Conservation (phyloP, 345 rosid genomes). For the Streptanthus diversifolius region DNA sequence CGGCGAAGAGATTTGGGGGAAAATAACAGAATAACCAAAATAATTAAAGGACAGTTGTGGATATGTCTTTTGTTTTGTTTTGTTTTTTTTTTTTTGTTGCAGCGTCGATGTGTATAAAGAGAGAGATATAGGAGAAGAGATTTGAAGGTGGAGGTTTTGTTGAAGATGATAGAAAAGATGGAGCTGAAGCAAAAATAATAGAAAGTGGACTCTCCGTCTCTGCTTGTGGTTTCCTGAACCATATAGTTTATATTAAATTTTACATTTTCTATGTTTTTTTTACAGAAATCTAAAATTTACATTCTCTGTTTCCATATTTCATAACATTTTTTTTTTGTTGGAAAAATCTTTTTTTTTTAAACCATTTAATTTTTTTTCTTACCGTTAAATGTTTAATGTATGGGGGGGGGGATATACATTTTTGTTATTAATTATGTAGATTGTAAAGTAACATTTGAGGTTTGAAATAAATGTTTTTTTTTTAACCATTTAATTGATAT, state of each 20-base stretch:
- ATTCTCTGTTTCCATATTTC: too few species aligned
- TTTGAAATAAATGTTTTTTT: neutral
- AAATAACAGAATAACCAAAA: neutral
- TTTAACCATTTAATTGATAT: neutral
- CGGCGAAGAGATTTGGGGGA: constrained; percentile 20
- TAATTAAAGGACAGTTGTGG: neutral
- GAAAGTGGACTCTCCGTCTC: constrained; percentile 9
- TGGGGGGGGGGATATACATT: too few species aligned
- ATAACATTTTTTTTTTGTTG: neutral
- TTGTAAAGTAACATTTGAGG: neutral
- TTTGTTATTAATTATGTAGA: neutral
- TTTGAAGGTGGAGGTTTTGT: constrained; percentile 25
- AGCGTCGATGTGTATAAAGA: neutral
- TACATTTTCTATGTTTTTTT: neutral
- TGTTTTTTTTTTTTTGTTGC: neutral
- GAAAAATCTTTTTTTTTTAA: neutral
- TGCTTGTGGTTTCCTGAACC: neutral
- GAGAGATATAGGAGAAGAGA: constrained; percentile 8
- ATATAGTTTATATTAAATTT: neutral
- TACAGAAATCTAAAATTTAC: neutral
- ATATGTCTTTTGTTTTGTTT: neutral
- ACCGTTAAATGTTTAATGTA: too few species aligned
- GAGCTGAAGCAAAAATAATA: constrained; percentile 1
- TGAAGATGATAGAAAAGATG: constrained; percentile 14
- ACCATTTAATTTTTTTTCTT: neutral